Base-by-base conservation (phyloP, 495 filamentous ascomycete species). In the Penicillium argentinense region DNA sequence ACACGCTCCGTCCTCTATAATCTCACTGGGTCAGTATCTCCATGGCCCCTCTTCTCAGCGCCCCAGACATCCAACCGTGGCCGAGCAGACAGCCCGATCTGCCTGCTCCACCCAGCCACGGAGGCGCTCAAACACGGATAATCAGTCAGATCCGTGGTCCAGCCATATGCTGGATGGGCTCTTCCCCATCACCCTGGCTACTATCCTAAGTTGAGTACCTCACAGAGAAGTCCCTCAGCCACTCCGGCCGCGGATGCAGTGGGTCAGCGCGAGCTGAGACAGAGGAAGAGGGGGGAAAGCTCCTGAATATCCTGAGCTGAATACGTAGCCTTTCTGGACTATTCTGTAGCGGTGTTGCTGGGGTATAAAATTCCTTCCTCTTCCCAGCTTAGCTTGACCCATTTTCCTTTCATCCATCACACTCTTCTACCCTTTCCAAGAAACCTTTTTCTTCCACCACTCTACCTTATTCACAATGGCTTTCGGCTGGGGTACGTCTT, bases 401-500 rank as follows among this genome's bases (percentile, higher is more conserved):
- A n/a, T 29, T 18, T n/a, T 38, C 30, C 25, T 23, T 26, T 41
- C 12, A 21, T 34, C 24, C 37, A 43, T 41, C 29, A 49, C 41
- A 50, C 33, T n/a, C 21, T 38, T 32, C 18, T n/a, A 43, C n/a
- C 22, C 26, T 43, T 32, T 45, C 42, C 36, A 38, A 36, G 28
- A 32, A 33, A 54, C 26, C 26, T 25, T 45, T 37, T 19, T 34
- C 38, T 39, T 42, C 34, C 36, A 36, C 49, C 25, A 45, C 18
- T 37, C 38, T 34, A 55, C 33, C 16, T 33, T 32, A 59, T 38
- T 46, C 43, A 65, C 39, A 56, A 68, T 68, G 67, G 63, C 59
- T 59, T 67, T 56, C 54, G 67, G 67, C 60, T 68, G 57, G 57
- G 44, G 63, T 71, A 64, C 54, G 67, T 66, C 36, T 16, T 30